Conservation (phyloP, 2,329 filamentous ascomycete genomes). For the Tolypocladium nubicola region DNA sequence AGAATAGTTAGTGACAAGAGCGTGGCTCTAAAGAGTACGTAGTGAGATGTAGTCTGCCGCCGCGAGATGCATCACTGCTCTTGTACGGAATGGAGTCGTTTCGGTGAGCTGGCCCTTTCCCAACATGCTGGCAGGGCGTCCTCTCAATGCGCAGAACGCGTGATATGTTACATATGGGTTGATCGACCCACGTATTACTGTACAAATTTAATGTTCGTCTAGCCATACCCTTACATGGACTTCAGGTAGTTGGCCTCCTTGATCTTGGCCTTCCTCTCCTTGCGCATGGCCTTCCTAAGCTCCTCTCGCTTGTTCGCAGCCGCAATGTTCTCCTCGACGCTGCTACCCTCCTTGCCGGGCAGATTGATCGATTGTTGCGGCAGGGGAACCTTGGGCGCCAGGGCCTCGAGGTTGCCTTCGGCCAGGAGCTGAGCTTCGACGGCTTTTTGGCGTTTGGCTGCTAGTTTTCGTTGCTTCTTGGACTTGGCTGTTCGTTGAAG, state of each 20-base stretch:
- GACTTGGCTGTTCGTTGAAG: slow-evolving; percentile 54
- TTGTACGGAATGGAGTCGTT: neutral
- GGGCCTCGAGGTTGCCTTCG: slow-evolving; percentile 53
- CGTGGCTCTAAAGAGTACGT: neutral
- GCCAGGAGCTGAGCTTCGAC: slow-evolving; percentile 50
- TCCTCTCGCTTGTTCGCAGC: slow-evolving; percentile 45
- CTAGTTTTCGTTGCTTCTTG: slow-evolving; percentile 66
- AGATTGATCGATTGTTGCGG: slow-evolving; percentile 72
- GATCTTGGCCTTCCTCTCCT: slow-evolving; percentile 64
- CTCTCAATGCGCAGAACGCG: neutral
- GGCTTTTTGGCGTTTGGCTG: slow-evolving; percentile 51
- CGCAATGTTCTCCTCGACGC: slow-evolving; percentile 32
- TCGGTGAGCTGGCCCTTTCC: neutral
- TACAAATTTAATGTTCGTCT: slow-evolving; percentile 8
- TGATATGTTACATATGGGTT: slow-evolving; percentile 15
- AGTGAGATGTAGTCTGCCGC: neutral
- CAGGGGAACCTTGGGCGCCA: slow-evolving; percentile 60
- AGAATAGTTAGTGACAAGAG: neutral
- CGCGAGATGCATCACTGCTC: neutral
- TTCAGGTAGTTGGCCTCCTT: slow-evolving; percentile 83
- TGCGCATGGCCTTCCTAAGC: slow-evolving; percentile 61
- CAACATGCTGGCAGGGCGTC: neutral
- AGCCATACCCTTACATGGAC: slow-evolving; percentile 47
- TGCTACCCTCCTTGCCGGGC: slow-evolving; percentile 35
- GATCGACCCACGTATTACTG: slow-evolving; percentile 11